These are phyloP conservation scores for Phytophthora agathidicida DNA, from an alignment of 352 stramenopile genomes.

Conservation along the genomic window DNA sequence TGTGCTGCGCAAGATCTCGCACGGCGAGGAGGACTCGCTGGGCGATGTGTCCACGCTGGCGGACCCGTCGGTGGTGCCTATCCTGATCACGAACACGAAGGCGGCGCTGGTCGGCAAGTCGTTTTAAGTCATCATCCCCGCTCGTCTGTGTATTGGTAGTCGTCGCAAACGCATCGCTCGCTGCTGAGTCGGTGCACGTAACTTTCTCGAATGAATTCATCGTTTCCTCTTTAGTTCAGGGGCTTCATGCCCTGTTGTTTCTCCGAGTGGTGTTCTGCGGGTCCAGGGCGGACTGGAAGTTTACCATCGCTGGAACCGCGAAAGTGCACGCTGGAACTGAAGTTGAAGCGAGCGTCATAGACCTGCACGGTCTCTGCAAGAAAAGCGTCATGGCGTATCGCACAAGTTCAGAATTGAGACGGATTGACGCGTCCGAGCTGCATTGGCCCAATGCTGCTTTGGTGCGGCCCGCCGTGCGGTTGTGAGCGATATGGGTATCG, in stretches of 20 bases:
- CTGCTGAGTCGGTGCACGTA: conserved; percentile 69
- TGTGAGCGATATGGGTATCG: neutral
- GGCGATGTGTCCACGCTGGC: conserved; percentile 97
- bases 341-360: conserved; percentile 23
- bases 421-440: conserved; percentile 9
- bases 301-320: neutral
- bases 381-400: conserved; percentile 23
- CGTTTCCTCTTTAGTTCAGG: conserved; percentile 10
- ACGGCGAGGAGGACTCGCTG: conserved; percentile 93
- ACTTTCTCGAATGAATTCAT: conserved; percentile 26
- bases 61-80: conserved; percentile 95
- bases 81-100: conserved; percentile 92
- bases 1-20: conserved; percentile 98
- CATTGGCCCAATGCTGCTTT: conserved; percentile 1
- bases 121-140: conserved; percentile 47
- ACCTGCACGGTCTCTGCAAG: neutral
- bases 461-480: neutral
- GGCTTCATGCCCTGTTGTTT: neutral
- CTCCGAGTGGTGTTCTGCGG: conserved; percentile 3
- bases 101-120: conserved; percentile 67
- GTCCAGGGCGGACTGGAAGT: conserved; percentile 22
- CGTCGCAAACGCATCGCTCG: conserved; percentile 52
- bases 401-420: conserved; percentile 21
- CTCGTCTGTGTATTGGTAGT: conserved; percentile 33
- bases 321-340: conserved; percentile 11